Evolutionary conservation across 2,329 filamentous ascomycete species (phyloP).

Genomic region (Fusarium ramigenum): DNA sequence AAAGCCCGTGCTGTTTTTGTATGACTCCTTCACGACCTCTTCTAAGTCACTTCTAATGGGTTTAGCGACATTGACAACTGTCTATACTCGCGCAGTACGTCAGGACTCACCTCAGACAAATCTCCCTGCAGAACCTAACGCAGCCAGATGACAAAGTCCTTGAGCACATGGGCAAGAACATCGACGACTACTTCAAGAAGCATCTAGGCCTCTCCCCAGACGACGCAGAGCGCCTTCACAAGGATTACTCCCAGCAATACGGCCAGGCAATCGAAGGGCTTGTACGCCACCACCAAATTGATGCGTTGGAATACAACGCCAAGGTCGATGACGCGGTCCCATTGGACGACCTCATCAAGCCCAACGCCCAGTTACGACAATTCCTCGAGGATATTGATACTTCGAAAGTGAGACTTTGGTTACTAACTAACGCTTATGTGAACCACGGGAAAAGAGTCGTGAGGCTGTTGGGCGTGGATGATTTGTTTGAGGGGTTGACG

Average conservation of each 20-base stretch:
- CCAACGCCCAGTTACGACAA: conserved; percentile 75
- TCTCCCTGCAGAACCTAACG: not conserved
- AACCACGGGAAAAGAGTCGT: conserved; percentile 87
- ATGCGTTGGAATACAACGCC: conserved; percentile 91
- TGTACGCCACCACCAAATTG: conserved; percentile 92
- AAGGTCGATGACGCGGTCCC: conserved; percentile 97
- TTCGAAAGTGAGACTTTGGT: conserved; percentile 86
- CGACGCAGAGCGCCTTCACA: conserved; percentile 86
- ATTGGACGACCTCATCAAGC: conserved; percentile 83
- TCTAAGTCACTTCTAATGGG: not conserved
- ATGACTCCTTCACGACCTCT: not conserved
- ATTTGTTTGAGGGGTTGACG: conserved; percentile 93
- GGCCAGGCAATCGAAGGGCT: conserved; percentile 97
- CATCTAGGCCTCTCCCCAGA: conserved; percentile 78
- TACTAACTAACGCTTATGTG: conserved; percentile 95
- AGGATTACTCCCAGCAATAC: conserved; percentile 93
- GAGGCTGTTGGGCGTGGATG: conserved; percentile 80
- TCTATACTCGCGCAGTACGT: conserved; percentile 84
- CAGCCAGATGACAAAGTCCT: conserved; percentile 78
- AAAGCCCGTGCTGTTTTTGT: conserved; percentile 57
- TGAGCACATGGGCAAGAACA: conserved; percentile 85
- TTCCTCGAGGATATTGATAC: conserved; percentile 85
- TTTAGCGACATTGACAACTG: conserved; percentile 98
- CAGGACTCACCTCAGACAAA: too few species aligned
- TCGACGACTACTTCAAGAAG: conserved; percentile 68